phyloP scores from a whole-genome alignment of 2,329 filamentous ascomycete genomes.

The Teratosphaeria gauchensis region DNA sequence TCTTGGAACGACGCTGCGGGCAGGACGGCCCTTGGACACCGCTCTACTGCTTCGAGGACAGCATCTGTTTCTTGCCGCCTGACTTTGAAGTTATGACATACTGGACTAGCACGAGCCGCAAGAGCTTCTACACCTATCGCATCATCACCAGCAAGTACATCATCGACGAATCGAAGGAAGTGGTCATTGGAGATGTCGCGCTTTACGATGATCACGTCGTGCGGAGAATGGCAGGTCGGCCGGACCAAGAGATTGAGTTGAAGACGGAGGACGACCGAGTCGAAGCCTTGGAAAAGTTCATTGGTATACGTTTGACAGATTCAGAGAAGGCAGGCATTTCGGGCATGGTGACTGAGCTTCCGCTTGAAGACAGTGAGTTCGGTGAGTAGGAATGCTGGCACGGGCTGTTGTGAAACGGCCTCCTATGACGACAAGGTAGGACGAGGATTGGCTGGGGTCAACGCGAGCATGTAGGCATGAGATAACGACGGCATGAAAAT shows the following conservation, averaged over 20 bases:
- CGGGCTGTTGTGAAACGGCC: too few relatives aligned
- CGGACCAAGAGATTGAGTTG: conserved; percentile 31
- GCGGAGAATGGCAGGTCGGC: conserved; percentile 34
- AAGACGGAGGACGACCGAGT: conserved; percentile 33
- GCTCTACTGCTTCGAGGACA: conserved; percentile 55
- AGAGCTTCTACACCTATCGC: conserved; percentile 45
- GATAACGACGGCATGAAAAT: too few relatives aligned
- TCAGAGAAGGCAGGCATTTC: conserved; percentile 30
- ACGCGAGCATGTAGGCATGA: too few relatives aligned
- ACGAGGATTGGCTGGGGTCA: too few relatives aligned
- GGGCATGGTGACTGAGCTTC: conserved; percentile 10
- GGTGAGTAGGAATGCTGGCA: not conserved
- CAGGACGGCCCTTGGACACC: conserved; percentile 45
- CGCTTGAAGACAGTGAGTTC: not conserved
- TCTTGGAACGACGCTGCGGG: conserved; percentile 27
- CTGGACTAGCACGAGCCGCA: conserved; percentile 40
- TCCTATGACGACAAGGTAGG: too few relatives aligned
- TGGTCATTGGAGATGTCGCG: conserved; percentile 28
- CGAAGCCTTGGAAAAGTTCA: conserved; percentile 32
- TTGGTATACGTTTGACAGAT: conserved; percentile 33
- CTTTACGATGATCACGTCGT: conserved; percentile 37
- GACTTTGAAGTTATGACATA: conserved; percentile 56
- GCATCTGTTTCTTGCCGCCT: conserved; percentile 47
- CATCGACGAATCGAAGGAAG: conserved; percentile 27
- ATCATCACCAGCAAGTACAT: conserved; percentile 48